Base-by-base conservation (phyloP, 208 protist genomes). In the Trypanosoma caninum region DNA sequence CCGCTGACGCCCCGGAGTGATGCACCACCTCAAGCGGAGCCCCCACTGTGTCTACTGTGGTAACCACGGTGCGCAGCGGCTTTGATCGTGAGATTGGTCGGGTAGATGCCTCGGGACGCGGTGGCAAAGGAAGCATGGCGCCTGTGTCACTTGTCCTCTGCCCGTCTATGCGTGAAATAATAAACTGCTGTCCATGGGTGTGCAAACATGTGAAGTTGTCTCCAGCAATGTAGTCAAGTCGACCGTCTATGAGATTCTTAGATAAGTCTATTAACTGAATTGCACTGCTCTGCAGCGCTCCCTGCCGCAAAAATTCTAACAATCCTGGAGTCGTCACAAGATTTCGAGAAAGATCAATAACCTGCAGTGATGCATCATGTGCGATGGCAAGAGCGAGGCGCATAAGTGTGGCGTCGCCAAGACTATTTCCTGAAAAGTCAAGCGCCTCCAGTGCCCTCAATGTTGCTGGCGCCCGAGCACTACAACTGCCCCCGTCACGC, bases 201-300 rank as follows among this genome's bases (percentile, higher is more conserved):
- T 51, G 59, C 46, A 35, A 56, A 46, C 59, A 68, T 38, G 46
- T 42, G 37, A 61, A 50, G 23, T 16, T 52, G 28, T 25, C 51
- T 30, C 22, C 50, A 42, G 55, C 69, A 13, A 44, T 41, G 30
- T 67, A 59, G 4, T 57, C 42, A 10, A 48, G 44, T 18, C 28
- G 25, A 30, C 37, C n/a, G 48, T 51, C 53, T 45, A 69, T 59
- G 8, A 35, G 27, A 52, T 82, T 91, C 61, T 58, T 72, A 55
- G 74, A 82, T 41, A 91, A 46, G 53, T 91, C 80, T 27, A 91
- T 25, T 28, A 74, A 52, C 50, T 86, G 68, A 16, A 91, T 53
- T 20, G 55, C 74, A 41, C 75, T 87, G 3, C 58, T 41, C 66
- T 80, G 74, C 28, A 87, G 60, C 31, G 69, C 68, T 13, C 72